A percentile compares a stretch with the other conserved stretches of the same genome.
phyloP scores from a whole-genome alignment of 208 protist genomes.

The Acanthamoeba lenticulata region DNA sequence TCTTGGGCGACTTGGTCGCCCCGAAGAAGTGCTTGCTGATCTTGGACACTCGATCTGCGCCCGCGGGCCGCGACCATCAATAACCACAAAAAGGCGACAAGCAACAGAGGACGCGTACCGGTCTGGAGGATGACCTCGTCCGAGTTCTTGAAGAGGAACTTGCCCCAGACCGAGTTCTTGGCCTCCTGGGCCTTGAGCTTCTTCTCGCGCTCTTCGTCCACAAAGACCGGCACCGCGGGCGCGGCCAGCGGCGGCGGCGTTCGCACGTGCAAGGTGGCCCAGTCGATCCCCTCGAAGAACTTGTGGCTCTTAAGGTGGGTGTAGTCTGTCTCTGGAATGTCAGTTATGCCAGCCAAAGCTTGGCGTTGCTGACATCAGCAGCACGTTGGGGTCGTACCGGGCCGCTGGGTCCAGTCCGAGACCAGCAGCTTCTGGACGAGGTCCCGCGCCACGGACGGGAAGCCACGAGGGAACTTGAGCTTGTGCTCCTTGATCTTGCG shows the following conservation, averaged over 20 bases:
- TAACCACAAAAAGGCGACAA: background rate
- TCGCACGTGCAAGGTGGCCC: constrained; percentile 69
- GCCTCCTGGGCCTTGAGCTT: background rate
- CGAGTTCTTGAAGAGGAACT: constrained; percentile 52
- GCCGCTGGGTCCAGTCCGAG: constrained; percentile 12
- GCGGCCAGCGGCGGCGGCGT: background rate
- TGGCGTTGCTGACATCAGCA: too few relatives aligned
- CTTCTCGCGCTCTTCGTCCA: background rate
- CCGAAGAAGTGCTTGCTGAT: constrained; percentile 67
- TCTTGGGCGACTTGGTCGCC: constrained; percentile 56
- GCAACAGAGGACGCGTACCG: background rate
- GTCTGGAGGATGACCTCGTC: constrained; percentile 25
- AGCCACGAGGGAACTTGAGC: background rate
- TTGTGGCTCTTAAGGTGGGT: constrained; percentile 82
- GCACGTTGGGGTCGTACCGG: background rate
- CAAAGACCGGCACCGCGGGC: background rate
- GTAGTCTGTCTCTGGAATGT: constrained; percentile 11
- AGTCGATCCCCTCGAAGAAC: constrained; percentile 87
- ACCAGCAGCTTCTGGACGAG: constrained; percentile 75
- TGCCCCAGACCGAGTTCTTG: constrained; percentile 28
- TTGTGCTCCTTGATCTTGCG: background rate
- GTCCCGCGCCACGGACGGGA: constrained; percentile 55
- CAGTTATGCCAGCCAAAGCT: too few relatives aligned
- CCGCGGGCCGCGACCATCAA: background rate
- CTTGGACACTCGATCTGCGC: constrained; percentile 71